Evolutionary conservation across 2,329 filamentous ascomycete species (phyloP).

Genomic region (Diaporthe citriasiana): DNA sequence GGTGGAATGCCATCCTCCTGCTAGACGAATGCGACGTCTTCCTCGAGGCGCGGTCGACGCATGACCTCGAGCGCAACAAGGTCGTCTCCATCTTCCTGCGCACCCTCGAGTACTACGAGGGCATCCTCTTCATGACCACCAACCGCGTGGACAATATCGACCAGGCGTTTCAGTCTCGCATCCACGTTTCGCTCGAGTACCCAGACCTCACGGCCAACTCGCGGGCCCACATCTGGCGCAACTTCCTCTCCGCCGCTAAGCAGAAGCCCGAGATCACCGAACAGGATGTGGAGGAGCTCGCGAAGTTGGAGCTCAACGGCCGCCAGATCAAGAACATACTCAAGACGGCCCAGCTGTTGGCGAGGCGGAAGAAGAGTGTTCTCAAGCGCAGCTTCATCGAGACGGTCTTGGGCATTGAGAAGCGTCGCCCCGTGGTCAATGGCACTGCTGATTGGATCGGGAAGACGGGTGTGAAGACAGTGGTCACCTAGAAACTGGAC

Average conservation of each 20-base stretch:
- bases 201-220: conserved; percentile 55
- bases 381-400: conserved; percentile 50
- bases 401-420: conserved; percentile 50
- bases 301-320: conserved; percentile 54
- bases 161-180: conserved; percentile 61
- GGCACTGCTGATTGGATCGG: conserved; percentile 6
- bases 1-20: conserved; percentile 79
- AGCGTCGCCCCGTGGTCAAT: conserved; percentile 45
- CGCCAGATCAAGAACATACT: conserved; percentile 55
- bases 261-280: conserved; percentile 49
- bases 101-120: conserved; percentile 63
- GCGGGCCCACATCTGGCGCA: conserved; percentile 55
- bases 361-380: conserved; percentile 52
- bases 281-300: conserved; percentile 54
- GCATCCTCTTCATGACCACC: conserved; percentile 64
- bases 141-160: conserved; percentile 63
- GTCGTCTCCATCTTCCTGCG: conserved; percentile 57
- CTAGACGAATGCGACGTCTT: conserved; percentile 81
- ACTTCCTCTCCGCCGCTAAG: conserved; percentile 55
- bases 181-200: conserved; percentile 64
- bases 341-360: conserved; percentile 53
- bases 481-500: neutral
- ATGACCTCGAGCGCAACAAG: conserved; percentile 57
- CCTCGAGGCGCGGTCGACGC: conserved; percentile 49
- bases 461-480: neutral